Conservation (phyloP, 305 asterid genomes). For the Fraxinus greggii region DNA sequence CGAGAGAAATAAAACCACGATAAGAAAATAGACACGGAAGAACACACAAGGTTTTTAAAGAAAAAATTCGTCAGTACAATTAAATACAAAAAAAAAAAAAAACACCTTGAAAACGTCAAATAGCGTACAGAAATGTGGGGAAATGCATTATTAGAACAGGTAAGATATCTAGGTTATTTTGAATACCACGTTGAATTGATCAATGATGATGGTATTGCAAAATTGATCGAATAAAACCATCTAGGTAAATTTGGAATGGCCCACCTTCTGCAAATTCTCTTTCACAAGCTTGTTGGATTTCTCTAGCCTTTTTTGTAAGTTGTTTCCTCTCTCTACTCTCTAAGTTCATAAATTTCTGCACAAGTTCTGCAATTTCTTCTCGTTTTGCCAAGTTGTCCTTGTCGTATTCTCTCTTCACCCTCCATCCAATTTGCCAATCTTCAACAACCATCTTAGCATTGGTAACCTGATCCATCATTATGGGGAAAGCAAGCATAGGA, state of each 20-base stretch:
- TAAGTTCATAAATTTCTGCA: conserved; percentile 43
- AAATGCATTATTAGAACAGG: not conserved
- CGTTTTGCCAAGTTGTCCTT: conserved; percentile 27
- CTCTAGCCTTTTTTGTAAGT: conserved; percentile 28
- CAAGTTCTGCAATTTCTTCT: conserved; percentile 31
- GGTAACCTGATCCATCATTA: conserved; percentile 40
- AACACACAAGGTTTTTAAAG: too few relatives aligned
- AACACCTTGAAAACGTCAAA: not conserved
- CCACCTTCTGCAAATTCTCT: conserved; percentile 27
- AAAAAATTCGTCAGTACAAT: too few relatives aligned
- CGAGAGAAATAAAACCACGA: too few relatives aligned
- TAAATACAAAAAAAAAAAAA: too few relatives aligned
- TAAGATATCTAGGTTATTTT: not conserved
- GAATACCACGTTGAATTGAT: not conserved
- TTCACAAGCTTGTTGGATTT: conserved; percentile 27
- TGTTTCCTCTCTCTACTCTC: conserved; percentile 35
- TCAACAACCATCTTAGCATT: conserved; percentile 49
- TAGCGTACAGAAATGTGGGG: not conserved
- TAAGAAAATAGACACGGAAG: too few relatives aligned
- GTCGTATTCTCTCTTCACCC: conserved; percentile 31
- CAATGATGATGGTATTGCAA: not conserved
- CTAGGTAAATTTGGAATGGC: conserved; percentile 23
- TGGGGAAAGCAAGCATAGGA: conserved; percentile 51
- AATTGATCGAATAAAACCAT: conserved; percentile 16
- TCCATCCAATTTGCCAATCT: conserved; percentile 63